Conservation (phyloP, 768 basidiomycete genomes). For the Hypsizygus marmoreus region DNA sequence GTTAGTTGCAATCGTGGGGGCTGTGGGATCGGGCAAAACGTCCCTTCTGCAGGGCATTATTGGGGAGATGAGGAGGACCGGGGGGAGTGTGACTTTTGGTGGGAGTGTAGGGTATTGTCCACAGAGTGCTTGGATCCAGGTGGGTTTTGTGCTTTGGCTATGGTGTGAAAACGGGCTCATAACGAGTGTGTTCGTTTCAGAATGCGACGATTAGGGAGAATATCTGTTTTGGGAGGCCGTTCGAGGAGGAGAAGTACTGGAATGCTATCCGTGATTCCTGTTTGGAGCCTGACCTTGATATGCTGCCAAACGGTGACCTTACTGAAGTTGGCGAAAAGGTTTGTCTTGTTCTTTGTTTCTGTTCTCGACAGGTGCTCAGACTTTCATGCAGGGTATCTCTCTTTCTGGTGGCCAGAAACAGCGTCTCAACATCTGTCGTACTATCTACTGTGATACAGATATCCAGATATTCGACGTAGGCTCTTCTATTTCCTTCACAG, state of each 20-base stretch:
- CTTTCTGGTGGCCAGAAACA: constrained; percentile 83
- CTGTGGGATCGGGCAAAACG: constrained; percentile 74
- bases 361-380: not conserved
- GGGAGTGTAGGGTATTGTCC: constrained; percentile 81
- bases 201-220: constrained; percentile 89
- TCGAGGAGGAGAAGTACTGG: constrained; percentile 83
- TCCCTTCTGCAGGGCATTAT: constrained; percentile 74
- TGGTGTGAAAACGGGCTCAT: too few species aligned
- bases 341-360: not conserved
- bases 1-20: constrained; percentile 83
- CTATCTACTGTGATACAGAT: constrained; percentile 84
- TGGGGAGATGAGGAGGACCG: constrained; percentile 79
- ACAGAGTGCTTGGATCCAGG: constrained; percentile 92
- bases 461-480: constrained; percentile 81
- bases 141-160: constrained; percentile 18
- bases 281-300: constrained; percentile 76
- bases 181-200: too few species aligned
- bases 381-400: constrained; percentile 65
- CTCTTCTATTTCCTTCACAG: not conserved
- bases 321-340: constrained; percentile 83
- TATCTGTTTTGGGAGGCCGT: constrained; percentile 83
- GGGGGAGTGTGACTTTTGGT: constrained; percentile 70
- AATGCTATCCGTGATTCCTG: constrained; percentile 76
- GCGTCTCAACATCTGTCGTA: constrained; percentile 82
- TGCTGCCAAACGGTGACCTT: constrained; percentile 75